phyloP scores from a whole-genome alignment of 805 yeast species.

The Dipodascus albidus region DNA sequence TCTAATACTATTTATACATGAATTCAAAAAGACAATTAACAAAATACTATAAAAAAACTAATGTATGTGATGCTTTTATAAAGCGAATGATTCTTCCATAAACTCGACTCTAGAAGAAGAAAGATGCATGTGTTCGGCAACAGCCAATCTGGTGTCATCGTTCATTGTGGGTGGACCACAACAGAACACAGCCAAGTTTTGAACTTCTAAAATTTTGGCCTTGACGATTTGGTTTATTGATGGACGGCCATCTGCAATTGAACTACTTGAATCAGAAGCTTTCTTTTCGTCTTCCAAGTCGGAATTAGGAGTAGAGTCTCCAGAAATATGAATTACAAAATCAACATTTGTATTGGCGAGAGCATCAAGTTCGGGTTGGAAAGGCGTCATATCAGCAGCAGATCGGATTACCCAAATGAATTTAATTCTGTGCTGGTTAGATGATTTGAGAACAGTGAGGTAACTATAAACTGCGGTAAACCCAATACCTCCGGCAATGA shows the following conservation, averaged over 20 bases:
- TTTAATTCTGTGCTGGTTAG: constrained; percentile 15
- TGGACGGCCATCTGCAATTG: not conserved
- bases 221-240: not conserved
- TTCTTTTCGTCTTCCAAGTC: not conserved
- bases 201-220: not conserved
- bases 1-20: too few species aligned
- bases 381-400: constrained; percentile 38
- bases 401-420: constrained; percentile 58
- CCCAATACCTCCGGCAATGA: constrained; percentile 52
- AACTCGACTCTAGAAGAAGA: not conserved
- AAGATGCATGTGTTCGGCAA: not conserved
- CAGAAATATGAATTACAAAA: not conserved
- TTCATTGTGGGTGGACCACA: not conserved
- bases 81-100: not conserved
- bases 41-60: too few species aligned
- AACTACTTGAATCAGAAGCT: not conserved
- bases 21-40: not conserved
- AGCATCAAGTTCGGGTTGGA: constrained; percentile 30
- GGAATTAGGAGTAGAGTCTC: not conserved
- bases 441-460: constrained; percentile 20
- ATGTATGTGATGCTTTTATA: too few species aligned
- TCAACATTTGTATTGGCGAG: constrained; percentile 16
- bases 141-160: not conserved
- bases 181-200: not conserved
- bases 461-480: constrained; percentile 41